Evolutionary conservation across 768 basidiomycete species (phyloP), one percentile per base, ranked within the genome.

Genomic region (Amanita polypyramis): DNA sequence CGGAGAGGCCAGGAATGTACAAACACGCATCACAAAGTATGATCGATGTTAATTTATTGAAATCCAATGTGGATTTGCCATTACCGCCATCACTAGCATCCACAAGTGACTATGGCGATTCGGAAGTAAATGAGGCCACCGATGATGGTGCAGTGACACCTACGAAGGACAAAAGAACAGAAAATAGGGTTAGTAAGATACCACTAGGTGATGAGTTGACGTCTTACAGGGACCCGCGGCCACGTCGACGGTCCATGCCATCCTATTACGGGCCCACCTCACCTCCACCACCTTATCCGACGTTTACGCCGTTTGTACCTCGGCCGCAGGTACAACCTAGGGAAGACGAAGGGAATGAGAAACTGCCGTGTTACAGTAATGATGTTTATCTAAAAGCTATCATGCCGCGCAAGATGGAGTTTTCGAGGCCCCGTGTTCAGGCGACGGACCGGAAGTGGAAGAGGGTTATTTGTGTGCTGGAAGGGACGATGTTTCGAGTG

Each of bases 371-470:
- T 4, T 99, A 99, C 62, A 76, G 75, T 51, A 97, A 96, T 65
- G 65, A 71, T 12, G 76, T 98, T 14, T 82, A 88, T 58, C 77
- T 97, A 56, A 74, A 78, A 30, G 89, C 82, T 2, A 73, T 82
- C 46, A 76, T 99, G 69, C 85, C 85, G 1, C 79, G 88, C 40
- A 99, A 99, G 72, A 77, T 93, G 80, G 96, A 99, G 70, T 98
- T 99, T 60, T 69, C 66, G 3, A 64, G 74, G 9, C 91, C 93
- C 0, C 93, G 93, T 5, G 70, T 89, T 2, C 89, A 95, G 62
- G 83, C 94, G 5, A 77, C 73, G 60, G 94, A 98, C 60, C 72
- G 96, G 39, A 89, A 91, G 59, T 99, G 96, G 96, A 77, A 87
- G 51, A 72, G 87, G 43, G 80, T 85, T 43, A 73, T 93, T 54